A percentile compares a stretch with the other conserved stretches of the same genome.
These are phyloP conservation scores for Peziza echinospora DNA, from an alignment of 495 filamentous ascomycete genomes.

Conservation along the genomic window DNA sequence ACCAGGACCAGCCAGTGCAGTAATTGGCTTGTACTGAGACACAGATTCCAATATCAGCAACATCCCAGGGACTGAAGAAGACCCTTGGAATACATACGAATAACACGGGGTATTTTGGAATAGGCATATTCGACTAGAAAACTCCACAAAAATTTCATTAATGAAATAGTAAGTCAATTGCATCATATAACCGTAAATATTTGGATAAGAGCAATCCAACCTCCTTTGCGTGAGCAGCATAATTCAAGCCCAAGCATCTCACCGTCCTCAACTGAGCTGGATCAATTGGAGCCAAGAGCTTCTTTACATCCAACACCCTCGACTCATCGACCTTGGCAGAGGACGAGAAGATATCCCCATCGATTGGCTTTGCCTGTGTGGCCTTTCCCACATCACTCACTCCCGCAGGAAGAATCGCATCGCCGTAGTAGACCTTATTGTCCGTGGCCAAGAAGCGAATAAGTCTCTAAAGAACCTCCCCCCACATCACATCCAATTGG, in stretches of 20 bases:
- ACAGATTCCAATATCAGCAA: no score
- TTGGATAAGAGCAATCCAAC: constrained; percentile 13
- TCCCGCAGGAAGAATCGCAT: constrained; percentile 52
- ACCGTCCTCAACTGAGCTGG: constrained; percentile 48
- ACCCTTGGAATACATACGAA: constrained; percentile 35
- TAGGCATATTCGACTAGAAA: constrained; percentile 45
- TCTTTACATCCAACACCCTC: constrained; percentile 37
- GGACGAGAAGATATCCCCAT: constrained; percentile 47
- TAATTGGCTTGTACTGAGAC: constrained; percentile 57
- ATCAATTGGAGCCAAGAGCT: constrained; percentile 47
- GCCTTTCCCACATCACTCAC: constrained; percentile 43
- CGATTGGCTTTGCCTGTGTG: constrained; percentile 43
- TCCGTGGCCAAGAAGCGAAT: constrained; percentile 60
- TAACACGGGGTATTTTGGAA: constrained; percentile 55
- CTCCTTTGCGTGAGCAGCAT: constrained; percentile 61
- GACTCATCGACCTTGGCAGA: constrained; percentile 48
- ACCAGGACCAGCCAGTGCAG: constrained; percentile 44
- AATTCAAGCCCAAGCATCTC: constrained; percentile 64
- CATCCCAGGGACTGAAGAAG: neutral
- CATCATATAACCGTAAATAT: no score
- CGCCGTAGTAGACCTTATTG: constrained; percentile 59
- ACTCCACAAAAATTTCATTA: no score
- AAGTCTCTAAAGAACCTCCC: constrained; percentile 32
- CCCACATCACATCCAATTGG: neutral
- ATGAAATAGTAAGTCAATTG: no score